Percentiles rank a stretch among this genome's conserved stretches.
These are phyloP conservation scores for Eucalyptus tenuipes DNA, from an alignment of 345 rosid genomes.

Conservation along the genomic window DNA sequence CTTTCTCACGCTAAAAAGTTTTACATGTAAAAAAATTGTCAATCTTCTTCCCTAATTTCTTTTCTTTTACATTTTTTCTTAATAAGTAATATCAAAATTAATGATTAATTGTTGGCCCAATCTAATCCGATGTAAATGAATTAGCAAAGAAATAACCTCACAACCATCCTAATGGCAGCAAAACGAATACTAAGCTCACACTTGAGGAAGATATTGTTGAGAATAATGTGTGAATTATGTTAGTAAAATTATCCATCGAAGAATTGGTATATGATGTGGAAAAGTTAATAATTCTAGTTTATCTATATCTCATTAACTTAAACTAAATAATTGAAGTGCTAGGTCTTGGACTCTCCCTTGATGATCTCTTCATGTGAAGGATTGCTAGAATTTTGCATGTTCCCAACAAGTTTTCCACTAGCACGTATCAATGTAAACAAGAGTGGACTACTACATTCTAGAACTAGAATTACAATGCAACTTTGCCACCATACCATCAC, in stretches of 20 bases:
- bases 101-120: not conserved
- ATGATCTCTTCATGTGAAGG: not conserved
- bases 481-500: too few relatives aligned
- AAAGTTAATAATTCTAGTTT: not conserved
- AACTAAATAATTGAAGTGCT: not conserved
- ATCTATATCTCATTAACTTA: not conserved
- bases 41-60: not conserved
- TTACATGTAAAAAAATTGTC: not conserved
- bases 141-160: not conserved
- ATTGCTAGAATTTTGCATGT: not conserved
- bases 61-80: not conserved
- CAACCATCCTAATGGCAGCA: not conserved
- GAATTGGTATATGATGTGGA: not conserved
- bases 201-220: not conserved
- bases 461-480: too few relatives aligned
- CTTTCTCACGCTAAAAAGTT: not conserved
- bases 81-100: not conserved
- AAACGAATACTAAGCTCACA: not conserved
- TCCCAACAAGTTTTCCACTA: not conserved
- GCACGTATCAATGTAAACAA: not conserved
- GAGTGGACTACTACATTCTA: too few relatives aligned
- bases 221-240: not conserved
- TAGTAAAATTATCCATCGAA: fast-evolving
- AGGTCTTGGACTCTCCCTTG: not conserved
- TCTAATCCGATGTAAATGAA: too few relatives aligned